Base-by-base conservation (phyloP, 768 basidiomycete genomes). In the Porpolomopsis calyptriformis region DNA sequence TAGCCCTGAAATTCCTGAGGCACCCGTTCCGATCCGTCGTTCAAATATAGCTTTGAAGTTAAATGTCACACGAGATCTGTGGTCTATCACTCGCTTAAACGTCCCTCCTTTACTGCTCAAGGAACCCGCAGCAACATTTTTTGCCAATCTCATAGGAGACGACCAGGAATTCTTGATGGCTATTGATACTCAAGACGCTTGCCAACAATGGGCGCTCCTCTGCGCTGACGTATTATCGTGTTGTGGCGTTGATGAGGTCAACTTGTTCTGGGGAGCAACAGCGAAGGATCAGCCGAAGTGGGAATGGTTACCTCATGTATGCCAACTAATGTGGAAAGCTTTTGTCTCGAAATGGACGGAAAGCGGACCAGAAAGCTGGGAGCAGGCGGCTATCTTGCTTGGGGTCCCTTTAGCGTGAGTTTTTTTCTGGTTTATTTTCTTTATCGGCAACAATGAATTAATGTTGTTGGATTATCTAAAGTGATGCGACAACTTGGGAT, bases 371-470 rank as follows among this genome's bases (percentile, higher is more conserved):
- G 67, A 66, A 1, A 62, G 58, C 16, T 85, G 77, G 78, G 76
- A 80, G 49, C 70, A 72, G 11, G 71, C 71, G 16, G 60, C 72
- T 12, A 57, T 73, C 18, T 65, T 85, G 19, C 65, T 82, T 22
- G 70, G 70, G 23, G 66, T 77, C 42, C 85, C 85, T 4, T 88
- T 86, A 53, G 62, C 66, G 79, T 78, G 57, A 59, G 74, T 70
- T 18, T 44, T 43, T 40, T n/a, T n/a, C n/a, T n/a, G 54, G 49
- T 53, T 23, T 24, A 38, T 49, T 53, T 46, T 26, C 14, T 12
- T 35, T 31, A 46, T 9, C n/a, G 41, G 4, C 24, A 47, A 35
- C 19, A 27, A 16, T 46, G 2, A 24, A 41, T 26, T 52, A 31
- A 52, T 52, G 41, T 46, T 4, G 27, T 48, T 8, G 18, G 26